These are phyloP conservation scores for Vitis rupestris DNA, from an alignment of 164 flowering plant species.

Conservation along the genomic window DNA sequence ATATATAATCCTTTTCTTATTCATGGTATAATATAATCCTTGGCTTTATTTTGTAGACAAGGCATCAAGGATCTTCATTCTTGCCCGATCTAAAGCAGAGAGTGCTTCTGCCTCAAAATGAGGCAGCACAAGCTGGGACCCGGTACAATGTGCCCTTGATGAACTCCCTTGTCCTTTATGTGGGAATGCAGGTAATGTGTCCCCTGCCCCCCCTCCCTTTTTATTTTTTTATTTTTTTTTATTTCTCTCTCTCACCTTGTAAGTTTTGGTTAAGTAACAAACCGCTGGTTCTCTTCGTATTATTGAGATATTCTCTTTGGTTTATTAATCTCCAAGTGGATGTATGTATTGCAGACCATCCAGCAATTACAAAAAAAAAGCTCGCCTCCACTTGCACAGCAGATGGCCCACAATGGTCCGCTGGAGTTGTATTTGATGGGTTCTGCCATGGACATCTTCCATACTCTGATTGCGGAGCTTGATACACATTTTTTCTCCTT, in stretches of 20 bases:
- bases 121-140: constrained; percentile 74
- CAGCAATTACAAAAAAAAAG: constrained; percentile 73
- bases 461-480: constrained; percentile 64
- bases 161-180: constrained; percentile 94
- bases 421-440: constrained; percentile 56
- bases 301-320: too few relatives aligned
- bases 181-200: constrained; percentile 85
- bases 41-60: constrained; percentile 43
- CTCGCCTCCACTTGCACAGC: constrained; percentile 41
- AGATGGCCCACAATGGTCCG: constrained; percentile 36
- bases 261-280: too few relatives aligned
- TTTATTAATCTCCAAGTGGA: too few relatives aligned
- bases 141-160: constrained; percentile 92
- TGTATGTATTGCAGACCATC: constrained; percentile 54
- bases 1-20: background rate
- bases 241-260: background rate
- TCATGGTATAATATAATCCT: too few relatives aligned
- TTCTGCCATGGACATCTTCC: constrained; percentile 82
- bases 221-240: background rate
- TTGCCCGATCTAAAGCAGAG: constrained; percentile 79
- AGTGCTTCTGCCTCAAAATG: constrained; percentile 63
- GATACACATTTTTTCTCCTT: constrained; percentile 96
- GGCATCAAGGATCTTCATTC: constrained; percentile 75
- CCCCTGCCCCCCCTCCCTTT: too few relatives aligned
- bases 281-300: too few relatives aligned